Evolutionary conservation across 2,329 filamentous ascomycete species (phyloP).

Genomic region (Trichophyton benhamiae): DNA sequence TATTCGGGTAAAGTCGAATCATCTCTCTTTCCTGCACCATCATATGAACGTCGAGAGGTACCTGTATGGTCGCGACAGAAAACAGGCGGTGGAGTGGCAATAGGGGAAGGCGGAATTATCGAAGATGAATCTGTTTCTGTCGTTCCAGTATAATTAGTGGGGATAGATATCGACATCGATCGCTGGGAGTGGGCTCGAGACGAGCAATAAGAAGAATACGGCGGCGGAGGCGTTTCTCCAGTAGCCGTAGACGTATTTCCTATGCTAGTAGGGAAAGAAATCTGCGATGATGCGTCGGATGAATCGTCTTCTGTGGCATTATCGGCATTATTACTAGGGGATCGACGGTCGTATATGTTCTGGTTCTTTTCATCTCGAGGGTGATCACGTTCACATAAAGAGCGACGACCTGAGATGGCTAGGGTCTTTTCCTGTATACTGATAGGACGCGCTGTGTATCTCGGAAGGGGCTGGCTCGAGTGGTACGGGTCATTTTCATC

Average conservation of each 20-base stretch:
- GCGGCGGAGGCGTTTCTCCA: slow-evolving; percentile 31
- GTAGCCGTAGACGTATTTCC: slow-evolving; percentile 35
- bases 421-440: slow-evolving; percentile 31
- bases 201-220: slow-evolving; percentile 26
- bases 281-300: slow-evolving; percentile 29
- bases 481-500: slow-evolving; percentile 22
- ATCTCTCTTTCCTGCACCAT: background rate
- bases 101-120: slow-evolving; percentile 9
- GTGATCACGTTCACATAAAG: background rate
- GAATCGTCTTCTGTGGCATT: slow-evolving; percentile 19
- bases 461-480: slow-evolving; percentile 26
- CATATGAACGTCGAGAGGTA: background rate
- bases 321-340: slow-evolving; percentile 11
- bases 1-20: background rate
- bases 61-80: slow-evolving; percentile 13
- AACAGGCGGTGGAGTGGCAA: slow-evolving; percentile 21
- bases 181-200: slow-evolving; percentile 21
- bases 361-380: slow-evolving; percentile 4
- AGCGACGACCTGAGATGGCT: slow-evolving; percentile 8
- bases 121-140: slow-evolving; percentile 6
- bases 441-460: slow-evolving; percentile 30
- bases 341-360: slow-evolving; percentile 13
- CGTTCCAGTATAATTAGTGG: slow-evolving; percentile 14
- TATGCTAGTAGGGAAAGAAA: slow-evolving; percentile 33
- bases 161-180: slow-evolving; percentile 22